Evolutionary conservation across 495 filamentous ascomycete genomes (phyloP).

Genomic region (Mytilinidion resinicola): DNA sequence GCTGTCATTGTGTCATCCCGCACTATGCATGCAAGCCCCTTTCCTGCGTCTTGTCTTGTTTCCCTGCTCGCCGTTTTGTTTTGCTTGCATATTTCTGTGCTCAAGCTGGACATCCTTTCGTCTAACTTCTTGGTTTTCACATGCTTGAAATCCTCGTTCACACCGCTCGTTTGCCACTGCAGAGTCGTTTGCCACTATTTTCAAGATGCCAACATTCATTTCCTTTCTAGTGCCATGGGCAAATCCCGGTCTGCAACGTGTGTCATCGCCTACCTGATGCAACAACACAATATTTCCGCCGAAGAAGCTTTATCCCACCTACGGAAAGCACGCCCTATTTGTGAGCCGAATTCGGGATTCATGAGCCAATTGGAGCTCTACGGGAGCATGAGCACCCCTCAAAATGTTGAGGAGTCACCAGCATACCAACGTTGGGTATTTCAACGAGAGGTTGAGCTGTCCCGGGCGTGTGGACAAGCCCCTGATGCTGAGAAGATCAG

Average conservation of each 20-base stretch:
- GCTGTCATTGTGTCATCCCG: constrained; percentile 1
- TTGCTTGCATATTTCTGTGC: not conserved
- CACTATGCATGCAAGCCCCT: not conserved
- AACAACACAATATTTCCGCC: constrained; percentile 51
- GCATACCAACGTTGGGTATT: constrained; percentile 88
- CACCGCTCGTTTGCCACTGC: constrained; percentile 31
- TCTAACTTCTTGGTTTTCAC: too few relatives aligned
- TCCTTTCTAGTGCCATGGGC: constrained; percentile 73
- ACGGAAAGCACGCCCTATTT: constrained; percentile 58
- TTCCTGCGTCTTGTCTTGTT: not conserved
- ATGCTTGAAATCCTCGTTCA: not conserved
- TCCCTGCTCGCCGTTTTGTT: not conserved
- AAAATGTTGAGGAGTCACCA: constrained; percentile 60
- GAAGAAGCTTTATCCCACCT: constrained; percentile 57
- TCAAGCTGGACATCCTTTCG: too few relatives aligned
- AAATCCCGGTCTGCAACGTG: constrained; percentile 85
- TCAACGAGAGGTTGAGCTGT: constrained; percentile 65
- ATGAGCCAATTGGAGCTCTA: constrained; percentile 83
- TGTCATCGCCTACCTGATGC: constrained; percentile 79
- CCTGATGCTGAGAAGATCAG: constrained; percentile 58
- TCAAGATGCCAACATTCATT: constrained; percentile 25
- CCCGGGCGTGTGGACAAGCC: constrained; percentile 62
- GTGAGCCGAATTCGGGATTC: constrained; percentile 84
- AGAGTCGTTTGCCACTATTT: constrained; percentile 7
- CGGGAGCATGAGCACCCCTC: constrained; percentile 69